Evolutionary conservation across 2,329 filamentous ascomycete species (phyloP).

Genomic region (Ceratocystis cubensis): DNA sequence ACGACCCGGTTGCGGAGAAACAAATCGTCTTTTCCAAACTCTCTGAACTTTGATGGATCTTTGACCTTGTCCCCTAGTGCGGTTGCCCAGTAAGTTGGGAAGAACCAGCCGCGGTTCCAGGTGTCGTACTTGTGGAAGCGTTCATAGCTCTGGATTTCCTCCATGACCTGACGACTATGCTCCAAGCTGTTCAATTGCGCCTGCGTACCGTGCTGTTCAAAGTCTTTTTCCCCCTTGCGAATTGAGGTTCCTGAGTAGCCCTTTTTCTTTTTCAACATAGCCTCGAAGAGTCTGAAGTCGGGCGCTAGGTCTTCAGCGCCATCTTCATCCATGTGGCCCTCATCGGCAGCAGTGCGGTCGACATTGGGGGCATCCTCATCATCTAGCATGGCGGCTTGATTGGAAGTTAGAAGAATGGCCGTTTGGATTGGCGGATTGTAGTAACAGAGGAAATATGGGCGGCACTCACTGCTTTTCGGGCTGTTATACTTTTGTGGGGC

Average conservation of each 20-base stretch:
- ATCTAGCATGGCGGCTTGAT: constrained; percentile 27
- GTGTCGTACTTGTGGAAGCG: constrained; percentile 58
- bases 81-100: constrained; percentile 45
- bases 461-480: neutral
- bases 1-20: constrained; percentile 42
- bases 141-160: constrained; percentile 68
- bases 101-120: constrained; percentile 60
- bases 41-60: constrained; percentile 16
- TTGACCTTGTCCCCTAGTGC: constrained; percentile 23
- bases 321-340: constrained; percentile 35
- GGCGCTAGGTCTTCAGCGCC: constrained; percentile 67
- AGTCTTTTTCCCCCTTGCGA: constrained; percentile 92
- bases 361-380: constrained; percentile 33
- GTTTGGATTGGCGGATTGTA: neutral
- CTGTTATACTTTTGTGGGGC: constrained; percentile 7
- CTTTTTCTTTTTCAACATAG: constrained; percentile 41
- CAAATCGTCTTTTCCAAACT: constrained; percentile 22
- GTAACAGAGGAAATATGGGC: neutral
- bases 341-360: constrained; percentile 22
- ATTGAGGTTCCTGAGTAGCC: constrained; percentile 51
- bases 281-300: constrained; percentile 65
- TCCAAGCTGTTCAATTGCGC: constrained; percentile 68
- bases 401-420: neutral
- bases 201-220: constrained; percentile 79
- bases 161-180: constrained; percentile 74